phyloP scores from a whole-genome alignment of 2,329 filamentous ascomycete genomes.

The Colletotrichum sp. region DNA sequence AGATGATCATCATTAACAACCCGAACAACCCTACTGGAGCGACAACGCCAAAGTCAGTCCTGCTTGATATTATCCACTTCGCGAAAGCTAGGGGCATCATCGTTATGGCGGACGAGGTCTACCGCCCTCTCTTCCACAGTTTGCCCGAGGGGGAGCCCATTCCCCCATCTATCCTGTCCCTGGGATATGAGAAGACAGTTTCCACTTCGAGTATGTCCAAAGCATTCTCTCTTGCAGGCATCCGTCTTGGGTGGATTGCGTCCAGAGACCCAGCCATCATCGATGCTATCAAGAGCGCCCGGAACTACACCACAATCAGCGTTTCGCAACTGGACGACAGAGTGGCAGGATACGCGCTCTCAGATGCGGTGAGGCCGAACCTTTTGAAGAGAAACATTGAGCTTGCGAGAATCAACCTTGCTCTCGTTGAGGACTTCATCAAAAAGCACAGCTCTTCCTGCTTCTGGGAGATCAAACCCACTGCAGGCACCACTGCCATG shows the following conservation, averaged over 20 bases:
- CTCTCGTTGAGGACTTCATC: slow-evolving; percentile 69
- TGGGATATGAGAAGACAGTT: slow-evolving; percentile 76
- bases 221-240: slow-evolving; percentile 81
- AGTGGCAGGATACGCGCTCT: slow-evolving; percentile 77
- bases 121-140: slow-evolving; percentile 81
- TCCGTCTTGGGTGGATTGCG: slow-evolving; percentile 83
- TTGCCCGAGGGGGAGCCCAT: slow-evolving; percentile 47
- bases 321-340: slow-evolving; percentile 82
- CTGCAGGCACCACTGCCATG: slow-evolving; percentile 81
- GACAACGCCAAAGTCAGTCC: slow-evolving; percentile 64
- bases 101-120: slow-evolving; percentile 81
- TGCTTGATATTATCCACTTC: slow-evolving; percentile 67
- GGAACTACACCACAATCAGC: slow-evolving; percentile 86
- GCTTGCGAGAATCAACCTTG: slow-evolving; percentile 71
- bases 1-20: slow-evolving; percentile 67
- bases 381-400: slow-evolving; percentile 64
- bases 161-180: slow-evolving; percentile 71
- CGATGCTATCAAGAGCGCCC: slow-evolving; percentile 64
- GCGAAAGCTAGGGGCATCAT: slow-evolving; percentile 68
- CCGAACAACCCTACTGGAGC: slow-evolving; percentile 85
- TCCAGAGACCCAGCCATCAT: slow-evolving; percentile 67
- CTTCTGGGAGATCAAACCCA: slow-evolving; percentile 75
- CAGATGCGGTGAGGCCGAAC: slow-evolving; percentile 42
- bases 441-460: slow-evolving; percentile 67
- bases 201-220: slow-evolving; percentile 87